Conservation (phyloP, 345 rosid genomes). For the Murraya koenigii region DNA sequence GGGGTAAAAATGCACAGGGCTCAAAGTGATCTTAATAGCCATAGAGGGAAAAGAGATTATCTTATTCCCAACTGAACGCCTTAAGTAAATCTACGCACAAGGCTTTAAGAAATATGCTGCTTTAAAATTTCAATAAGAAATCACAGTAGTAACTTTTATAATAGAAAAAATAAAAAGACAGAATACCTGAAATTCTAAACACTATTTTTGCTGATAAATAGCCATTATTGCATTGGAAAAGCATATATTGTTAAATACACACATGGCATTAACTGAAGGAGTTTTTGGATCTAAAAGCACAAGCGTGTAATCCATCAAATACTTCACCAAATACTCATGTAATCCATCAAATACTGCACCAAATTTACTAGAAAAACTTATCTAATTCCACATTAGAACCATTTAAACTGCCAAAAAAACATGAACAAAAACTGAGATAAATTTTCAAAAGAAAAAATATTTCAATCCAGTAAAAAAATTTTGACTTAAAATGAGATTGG, state of each 20-base stretch:
- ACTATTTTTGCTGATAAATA: background rate
- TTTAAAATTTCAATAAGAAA: background rate
- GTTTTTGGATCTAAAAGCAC: background rate
- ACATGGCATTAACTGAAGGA: background rate
- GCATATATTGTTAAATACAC: background rate
- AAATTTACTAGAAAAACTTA: background rate
- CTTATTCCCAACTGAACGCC: background rate
- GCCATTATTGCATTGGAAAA: background rate
- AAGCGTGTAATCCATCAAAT: too few species aligned
- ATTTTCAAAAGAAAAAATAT: background rate
- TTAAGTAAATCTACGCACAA: background rate
- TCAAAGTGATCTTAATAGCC: background rate
- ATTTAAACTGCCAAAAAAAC: background rate
- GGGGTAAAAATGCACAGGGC: background rate
- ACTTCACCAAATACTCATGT: too few species aligned
- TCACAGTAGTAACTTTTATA: background rate
- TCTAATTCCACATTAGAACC: background rate
- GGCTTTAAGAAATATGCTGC: background rate
- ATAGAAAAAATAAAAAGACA: background rate
- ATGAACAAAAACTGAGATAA: too few species aligned
- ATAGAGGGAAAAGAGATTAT: background rate
- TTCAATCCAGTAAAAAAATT: background rate
- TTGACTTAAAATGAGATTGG: background rate
- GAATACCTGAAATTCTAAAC: background rate
- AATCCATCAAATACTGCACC: background rate